Percentiles rank a stretch among this genome's conserved stretches.
These are phyloP conservation scores for Delonix regia DNA, from an alignment of 306 rosid genomes.

Conservation along the genomic window DNA sequence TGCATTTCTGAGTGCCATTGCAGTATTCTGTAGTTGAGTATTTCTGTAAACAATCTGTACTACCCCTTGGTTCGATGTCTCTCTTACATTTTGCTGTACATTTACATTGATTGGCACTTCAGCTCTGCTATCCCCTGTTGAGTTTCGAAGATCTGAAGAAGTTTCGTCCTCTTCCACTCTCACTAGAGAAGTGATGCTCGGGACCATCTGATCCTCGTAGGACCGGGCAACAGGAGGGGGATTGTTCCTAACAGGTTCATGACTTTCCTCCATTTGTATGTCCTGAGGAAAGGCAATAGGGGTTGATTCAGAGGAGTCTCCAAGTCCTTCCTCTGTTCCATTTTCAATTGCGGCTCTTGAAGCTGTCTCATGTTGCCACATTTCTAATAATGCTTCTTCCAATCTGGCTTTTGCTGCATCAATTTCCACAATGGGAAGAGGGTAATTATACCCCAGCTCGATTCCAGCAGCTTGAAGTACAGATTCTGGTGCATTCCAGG, in stretches of 20 bases:
- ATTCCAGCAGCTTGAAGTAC: slow-evolving; percentile 91
- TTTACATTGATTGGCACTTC: slow-evolving; percentile 70
- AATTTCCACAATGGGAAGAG: slow-evolving; percentile 77
- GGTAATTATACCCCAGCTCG: slow-evolving; percentile 84
- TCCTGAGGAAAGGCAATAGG: slow-evolving; percentile 73
- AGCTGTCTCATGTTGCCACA: slow-evolving; percentile 86
- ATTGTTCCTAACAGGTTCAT: slow-evolving; percentile 59
- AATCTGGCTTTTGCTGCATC: slow-evolving; percentile 73
- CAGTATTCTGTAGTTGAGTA: slow-evolving; percentile 30
- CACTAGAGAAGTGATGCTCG: slow-evolving; percentile 69
- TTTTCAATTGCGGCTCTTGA: slow-evolving; percentile 81
- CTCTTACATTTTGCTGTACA: slow-evolving; percentile 56
- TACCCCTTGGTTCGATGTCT: slow-evolving; percentile 39
- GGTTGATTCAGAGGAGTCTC: slow-evolving; percentile 77
- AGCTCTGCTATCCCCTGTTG: slow-evolving; percentile 62
- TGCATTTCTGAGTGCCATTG: slow-evolving; percentile 37
- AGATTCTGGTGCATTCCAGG: slow-evolving; percentile 90
- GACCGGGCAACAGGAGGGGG: slow-evolving; percentile 45
- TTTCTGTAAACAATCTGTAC: slow-evolving; percentile 41
- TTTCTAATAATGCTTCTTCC: slow-evolving; percentile 67
- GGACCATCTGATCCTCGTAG: slow-evolving; percentile 92
- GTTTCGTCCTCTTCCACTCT: slow-evolving; percentile 66
- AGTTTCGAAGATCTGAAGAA: slow-evolving; percentile 52
- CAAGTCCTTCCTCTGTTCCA: slow-evolving; percentile 93
- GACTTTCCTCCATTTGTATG: slow-evolving; percentile 72